These are phyloP conservation scores for Wickerhamiella azyma DNA, from an alignment of 805 yeast species.

Conservation along the genomic window DNA sequence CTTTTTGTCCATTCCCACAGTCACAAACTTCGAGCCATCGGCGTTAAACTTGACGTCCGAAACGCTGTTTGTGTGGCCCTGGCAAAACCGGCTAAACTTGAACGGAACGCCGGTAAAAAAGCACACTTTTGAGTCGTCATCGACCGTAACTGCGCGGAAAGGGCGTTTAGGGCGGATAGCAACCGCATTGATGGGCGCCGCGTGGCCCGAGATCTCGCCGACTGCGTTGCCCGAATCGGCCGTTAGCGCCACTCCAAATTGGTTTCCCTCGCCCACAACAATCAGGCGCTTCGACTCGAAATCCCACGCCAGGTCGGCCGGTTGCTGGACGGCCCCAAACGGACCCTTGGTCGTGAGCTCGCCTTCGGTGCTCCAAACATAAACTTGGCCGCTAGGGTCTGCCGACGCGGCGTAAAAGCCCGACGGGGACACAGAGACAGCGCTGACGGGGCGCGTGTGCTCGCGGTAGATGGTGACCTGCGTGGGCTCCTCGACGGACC, in stretches of 20 bases:
- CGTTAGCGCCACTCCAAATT: conserved; percentile 83
- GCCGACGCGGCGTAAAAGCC: conserved; percentile 88
- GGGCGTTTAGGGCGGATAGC: conserved; percentile 79
- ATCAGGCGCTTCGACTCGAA: conserved; percentile 72
- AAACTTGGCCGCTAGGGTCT: conserved; percentile 78
- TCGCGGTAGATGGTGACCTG: conserved; percentile 41
- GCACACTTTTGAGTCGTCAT: conserved; percentile 77
- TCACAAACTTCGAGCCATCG: conserved; percentile 57
- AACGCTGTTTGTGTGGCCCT: conserved; percentile 66
- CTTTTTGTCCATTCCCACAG: conserved; percentile 75
- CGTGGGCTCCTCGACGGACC: conserved; percentile 45
- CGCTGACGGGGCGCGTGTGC: conserved; percentile 62
- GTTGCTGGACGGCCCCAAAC: conserved; percentile 55
- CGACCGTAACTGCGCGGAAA: conserved; percentile 81
- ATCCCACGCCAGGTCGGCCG: conserved; percentile 71
- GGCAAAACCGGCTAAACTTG: conserved; percentile 59
- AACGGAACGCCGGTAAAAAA: conserved; percentile 90
- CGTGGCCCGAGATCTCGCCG: conserved; percentile 91
- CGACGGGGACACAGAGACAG: conserved; percentile 75
- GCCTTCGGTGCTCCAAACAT: conserved; percentile 57
- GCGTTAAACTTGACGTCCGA: conserved; percentile 74
- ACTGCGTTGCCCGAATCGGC: conserved; percentile 94
- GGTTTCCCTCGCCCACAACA: conserved; percentile 92
- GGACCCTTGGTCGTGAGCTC: conserved; percentile 60
- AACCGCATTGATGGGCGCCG: conserved; percentile 70